A percentile compares a stretch with the other conserved stretches of the same genome.
Conservation (phyloP, 202 grass and related monocot genomes). For the Panicum virgatum region DNA sequence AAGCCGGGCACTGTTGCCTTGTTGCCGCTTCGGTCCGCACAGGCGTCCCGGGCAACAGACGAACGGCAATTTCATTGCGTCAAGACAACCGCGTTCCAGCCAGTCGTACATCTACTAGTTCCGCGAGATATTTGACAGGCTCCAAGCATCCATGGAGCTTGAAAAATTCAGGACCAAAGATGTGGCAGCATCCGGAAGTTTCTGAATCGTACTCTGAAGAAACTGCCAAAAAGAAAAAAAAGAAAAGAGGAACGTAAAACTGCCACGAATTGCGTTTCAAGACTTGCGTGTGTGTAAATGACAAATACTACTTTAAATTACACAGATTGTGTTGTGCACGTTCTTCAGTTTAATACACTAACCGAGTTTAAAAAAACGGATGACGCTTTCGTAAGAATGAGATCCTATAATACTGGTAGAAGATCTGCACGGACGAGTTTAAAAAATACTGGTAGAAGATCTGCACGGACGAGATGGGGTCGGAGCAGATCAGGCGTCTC, state of each 20-base stretch:
- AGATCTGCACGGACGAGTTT: not conserved
- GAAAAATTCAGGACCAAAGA: too few relatives aligned
- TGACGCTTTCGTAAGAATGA: not conserved
- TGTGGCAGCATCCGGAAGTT: not conserved
- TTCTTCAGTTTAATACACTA: not conserved
- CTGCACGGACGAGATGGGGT: not conserved
- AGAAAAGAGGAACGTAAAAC: too few relatives aligned
- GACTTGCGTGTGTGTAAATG: too few relatives aligned
- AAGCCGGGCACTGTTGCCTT: not conserved
- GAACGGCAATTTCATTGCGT: not conserved
- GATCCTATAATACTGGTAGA: not conserved
- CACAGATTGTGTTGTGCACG: not conserved
- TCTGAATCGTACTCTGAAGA: not conserved
- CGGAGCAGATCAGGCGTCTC: not conserved
- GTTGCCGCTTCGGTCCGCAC: not conserved
- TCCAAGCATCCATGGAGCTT: not conserved
- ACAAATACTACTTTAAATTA: not conserved
- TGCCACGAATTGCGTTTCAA: not conserved
- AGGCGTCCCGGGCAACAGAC: slow-evolving; percentile 2
- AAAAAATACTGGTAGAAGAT: too few relatives aligned
- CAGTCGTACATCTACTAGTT: not conserved
- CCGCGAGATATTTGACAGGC: not conserved
- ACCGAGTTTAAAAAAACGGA: too few relatives aligned
- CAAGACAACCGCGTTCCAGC: not conserved
- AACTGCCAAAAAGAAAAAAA: not conserved